Evolutionary conservation across 2,329 filamentous ascomycete genomes (phyloP).

Genomic region (Penicillium corylophilum): DNA sequence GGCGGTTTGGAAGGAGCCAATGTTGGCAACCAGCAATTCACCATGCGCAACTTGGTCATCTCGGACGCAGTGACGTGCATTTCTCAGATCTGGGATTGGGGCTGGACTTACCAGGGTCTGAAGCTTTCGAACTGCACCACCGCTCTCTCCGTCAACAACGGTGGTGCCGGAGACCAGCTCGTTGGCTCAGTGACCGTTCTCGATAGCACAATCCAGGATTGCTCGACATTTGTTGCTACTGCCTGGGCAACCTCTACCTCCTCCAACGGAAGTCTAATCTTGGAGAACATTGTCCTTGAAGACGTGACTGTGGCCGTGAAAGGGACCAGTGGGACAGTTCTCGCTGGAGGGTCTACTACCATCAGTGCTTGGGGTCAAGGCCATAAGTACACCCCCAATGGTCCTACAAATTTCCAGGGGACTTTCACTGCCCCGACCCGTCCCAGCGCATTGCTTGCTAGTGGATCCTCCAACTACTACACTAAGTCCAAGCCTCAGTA

Average conservation of each 20-base stretch:
- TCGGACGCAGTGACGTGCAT: slow-evolving; percentile 54
- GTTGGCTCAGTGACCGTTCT: slow-evolving; percentile 58
- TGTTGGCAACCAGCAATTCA: slow-evolving; percentile 66
- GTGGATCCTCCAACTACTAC: slow-evolving; percentile 44
- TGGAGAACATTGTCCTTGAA: slow-evolving; percentile 56
- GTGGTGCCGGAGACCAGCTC: slow-evolving; percentile 42
- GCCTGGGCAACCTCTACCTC: slow-evolving; percentile 44
- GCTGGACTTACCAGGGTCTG: slow-evolving; percentile 55
- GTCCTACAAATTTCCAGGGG: slow-evolving; percentile 47
- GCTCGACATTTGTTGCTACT: slow-evolving; percentile 52
- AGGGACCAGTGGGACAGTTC: slow-evolving; percentile 36
- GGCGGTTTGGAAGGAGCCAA: slow-evolving; percentile 61
- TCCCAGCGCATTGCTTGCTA: slow-evolving; percentile 46
- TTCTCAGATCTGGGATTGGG: slow-evolving; percentile 60
- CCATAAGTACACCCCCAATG: slow-evolving; percentile 45
- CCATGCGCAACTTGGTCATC: slow-evolving; percentile 57
- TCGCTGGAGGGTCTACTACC: slow-evolving; percentile 38
- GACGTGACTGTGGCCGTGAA: slow-evolving; percentile 50
- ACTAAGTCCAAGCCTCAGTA: slow-evolving; percentile 57
- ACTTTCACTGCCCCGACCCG: slow-evolving; percentile 45
- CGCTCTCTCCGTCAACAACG: slow-evolving; percentile 52
- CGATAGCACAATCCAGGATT: slow-evolving; percentile 56
- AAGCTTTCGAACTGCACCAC: slow-evolving; percentile 53
- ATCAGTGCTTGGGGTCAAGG: slow-evolving; percentile 47
- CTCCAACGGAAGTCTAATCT: slow-evolving; percentile 51